Evolutionary conservation across 805 yeast genomes (phyloP).

Genomic region (Wickerhamiella alocasiicola): DNA sequence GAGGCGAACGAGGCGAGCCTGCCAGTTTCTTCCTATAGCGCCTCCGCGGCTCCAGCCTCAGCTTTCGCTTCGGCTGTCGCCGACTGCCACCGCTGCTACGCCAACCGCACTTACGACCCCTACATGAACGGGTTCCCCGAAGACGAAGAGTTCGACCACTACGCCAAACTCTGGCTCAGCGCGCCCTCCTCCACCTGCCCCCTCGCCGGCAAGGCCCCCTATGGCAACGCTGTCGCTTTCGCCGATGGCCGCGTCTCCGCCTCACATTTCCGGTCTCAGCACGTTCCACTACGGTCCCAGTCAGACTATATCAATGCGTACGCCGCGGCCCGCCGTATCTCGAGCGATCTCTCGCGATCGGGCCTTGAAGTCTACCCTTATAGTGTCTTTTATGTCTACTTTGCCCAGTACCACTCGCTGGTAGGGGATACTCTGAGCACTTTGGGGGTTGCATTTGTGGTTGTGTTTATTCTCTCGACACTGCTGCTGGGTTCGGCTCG

Average conservation of each 20-base stretch:
- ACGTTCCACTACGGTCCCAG: constrained; percentile 69
- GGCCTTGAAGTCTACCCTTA: constrained; percentile 66
- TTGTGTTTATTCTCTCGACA: constrained; percentile 32
- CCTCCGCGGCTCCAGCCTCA: too few species aligned
- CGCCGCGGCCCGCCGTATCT: constrained; percentile 54
- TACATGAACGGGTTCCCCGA: constrained; percentile 68
- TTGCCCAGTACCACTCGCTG: constrained; percentile 73
- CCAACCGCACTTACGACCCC: constrained; percentile 48
- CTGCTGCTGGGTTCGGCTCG: constrained; percentile 53
- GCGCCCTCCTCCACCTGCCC: constrained; percentile 77
- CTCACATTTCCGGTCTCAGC: constrained; percentile 55
- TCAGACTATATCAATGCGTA: constrained; percentile 73
- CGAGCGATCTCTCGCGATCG: constrained; percentile 34
- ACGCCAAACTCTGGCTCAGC: constrained; percentile 68
- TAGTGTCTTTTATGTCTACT: constrained; percentile 85
- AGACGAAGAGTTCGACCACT: constrained; percentile 56
- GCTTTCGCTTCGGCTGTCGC: constrained; percentile 30
- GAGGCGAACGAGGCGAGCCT: too few species aligned
- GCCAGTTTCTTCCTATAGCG: too few species aligned
- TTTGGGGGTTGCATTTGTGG: constrained; percentile 32
- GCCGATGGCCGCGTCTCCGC: constrained; percentile 27
- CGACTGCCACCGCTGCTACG: constrained; percentile 63
- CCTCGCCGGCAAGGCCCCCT: constrained; percentile 90
- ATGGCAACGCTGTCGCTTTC: constrained; percentile 36
- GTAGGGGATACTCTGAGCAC: constrained; percentile 39